Evolutionary conservation across 176 grass and related monocot genomes (phyloP), one percentile per base, ranked within the genome.

Genomic region (Eragrostis nindensis): DNA sequence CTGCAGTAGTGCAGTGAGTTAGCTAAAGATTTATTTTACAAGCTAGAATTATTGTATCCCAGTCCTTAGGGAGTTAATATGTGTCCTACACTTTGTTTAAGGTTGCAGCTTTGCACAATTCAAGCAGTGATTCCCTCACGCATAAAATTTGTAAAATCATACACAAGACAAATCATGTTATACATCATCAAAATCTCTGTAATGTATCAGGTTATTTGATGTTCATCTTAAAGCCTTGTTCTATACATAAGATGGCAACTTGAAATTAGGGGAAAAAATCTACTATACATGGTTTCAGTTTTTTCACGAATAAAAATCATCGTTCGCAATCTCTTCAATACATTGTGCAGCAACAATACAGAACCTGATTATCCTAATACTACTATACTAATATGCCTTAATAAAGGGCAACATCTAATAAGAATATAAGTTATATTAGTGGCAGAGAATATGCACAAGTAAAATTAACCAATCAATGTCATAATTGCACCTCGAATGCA

Each of bases 391-490:
- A 22, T 4, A 3, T 45, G 52, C n/a, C 30, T 3, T 59, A 32
- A 5, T 43, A 46, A 42, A 32, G 24, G 2, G 6, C 46, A 14
- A 43, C 11, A 60, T 22, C 30, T 50, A 39, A 78, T 18, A 25
- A 36, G 7, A 67, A 66, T 49, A 7, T 19, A 78, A 11, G 24
- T 16, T 46, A 48, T 68, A 74, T n/a, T 62, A 13, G 43, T 49
- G 30, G 29, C 17, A 13, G 8, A 65, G 21, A 48, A 48, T 12
- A 80, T 70, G 22, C n/a, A 38, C 11, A n/a, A 76, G 18, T 11
- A 76, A 72, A 80, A 27, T 59, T 24, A 59, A 70, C n/a, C 30
- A 53, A 47, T 38, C 15, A 4, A 68, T 75, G 46, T n/a, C 54
- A 44, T 54, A 44, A 29, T 42, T 42, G 16, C 30, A 54, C 2